Evolutionary conservation across 805 yeast species (phyloP).

Genomic region (Geotrichum ghanense): DNA sequence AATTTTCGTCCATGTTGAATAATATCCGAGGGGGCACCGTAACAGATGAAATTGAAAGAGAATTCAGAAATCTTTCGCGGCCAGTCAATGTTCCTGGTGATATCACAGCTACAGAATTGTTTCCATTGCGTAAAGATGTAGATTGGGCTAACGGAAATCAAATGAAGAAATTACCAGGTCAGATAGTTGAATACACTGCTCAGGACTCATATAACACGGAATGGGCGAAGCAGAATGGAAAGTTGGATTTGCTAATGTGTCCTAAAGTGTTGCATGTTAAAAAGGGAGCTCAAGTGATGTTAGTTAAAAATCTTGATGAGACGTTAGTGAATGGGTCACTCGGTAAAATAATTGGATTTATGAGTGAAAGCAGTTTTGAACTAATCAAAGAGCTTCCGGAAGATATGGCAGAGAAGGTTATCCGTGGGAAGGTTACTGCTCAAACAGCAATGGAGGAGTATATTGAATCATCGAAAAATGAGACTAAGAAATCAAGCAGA

Average conservation of each 20-base stretch:
- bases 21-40: constrained; percentile 66
- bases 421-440: constrained; percentile 11
- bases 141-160: constrained; percentile 55
- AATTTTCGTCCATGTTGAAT: constrained; percentile 68
- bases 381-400: constrained; percentile 8
- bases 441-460: constrained; percentile 6
- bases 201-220: constrained; percentile 29
- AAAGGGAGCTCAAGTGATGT: constrained; percentile 90
- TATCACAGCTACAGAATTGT: constrained; percentile 79
- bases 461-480: constrained; percentile 9
- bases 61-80: constrained; percentile 47
- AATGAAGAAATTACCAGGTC: constrained; percentile 39
- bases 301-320: constrained; percentile 69
- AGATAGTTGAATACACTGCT: constrained; percentile 33
- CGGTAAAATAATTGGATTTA: constrained; percentile 59
- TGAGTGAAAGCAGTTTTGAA: constrained; percentile 21
- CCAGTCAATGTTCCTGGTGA: constrained; percentile 48
- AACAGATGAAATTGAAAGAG: constrained; percentile 33
- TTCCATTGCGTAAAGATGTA: constrained; percentile 79
- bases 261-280: constrained; percentile 52
- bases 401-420: constrained; percentile 4
- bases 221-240: constrained; percentile 22
- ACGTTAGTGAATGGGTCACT: constrained; percentile 81
- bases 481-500: background rate
- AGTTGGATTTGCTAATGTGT: constrained; percentile 60